Evolutionary conservation across 345 rosid genomes (phyloP).

Genomic region (Psidium friedrichsthalianum): DNA sequence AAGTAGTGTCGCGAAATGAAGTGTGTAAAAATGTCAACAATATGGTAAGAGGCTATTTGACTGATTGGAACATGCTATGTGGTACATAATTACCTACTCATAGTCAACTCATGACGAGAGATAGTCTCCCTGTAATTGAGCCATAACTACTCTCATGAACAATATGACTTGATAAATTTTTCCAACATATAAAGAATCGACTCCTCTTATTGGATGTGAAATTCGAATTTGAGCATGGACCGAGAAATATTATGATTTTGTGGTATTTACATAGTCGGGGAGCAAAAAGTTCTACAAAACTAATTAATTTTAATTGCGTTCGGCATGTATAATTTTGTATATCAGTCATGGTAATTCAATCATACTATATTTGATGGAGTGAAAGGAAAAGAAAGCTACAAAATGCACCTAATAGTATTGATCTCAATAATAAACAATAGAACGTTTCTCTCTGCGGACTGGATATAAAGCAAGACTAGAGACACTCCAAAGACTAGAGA

Average conservation of each 20-base stretch:
- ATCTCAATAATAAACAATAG: neutral
- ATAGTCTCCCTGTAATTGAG: neutral
- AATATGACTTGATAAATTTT: neutral
- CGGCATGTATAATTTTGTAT: neutral
- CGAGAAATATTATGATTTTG: neutral
- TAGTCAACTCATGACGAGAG: neutral
- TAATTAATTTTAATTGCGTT: neutral
- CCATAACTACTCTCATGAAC: neutral
- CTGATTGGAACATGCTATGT: neutral
- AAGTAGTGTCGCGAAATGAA: neutral
- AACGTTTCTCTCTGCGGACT: neutral
- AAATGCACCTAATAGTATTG: neutral
- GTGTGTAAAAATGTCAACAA: neutral
- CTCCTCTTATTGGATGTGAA: neutral
- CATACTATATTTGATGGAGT: neutral
- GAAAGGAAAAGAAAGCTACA: neutral
- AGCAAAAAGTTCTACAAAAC: neutral
- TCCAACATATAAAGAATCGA: neutral
- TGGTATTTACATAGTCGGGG: fast-evolving
- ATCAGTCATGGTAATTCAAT: neutral
- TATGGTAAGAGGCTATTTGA: neutral
- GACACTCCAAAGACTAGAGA: neutral
- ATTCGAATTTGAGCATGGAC: neutral
- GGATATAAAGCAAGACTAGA: neutral
- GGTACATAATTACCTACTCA: neutral